Base-by-base conservation (phyloP, 2,329 filamentous ascomycete species). In the Paecilomyces variotii region DNA sequence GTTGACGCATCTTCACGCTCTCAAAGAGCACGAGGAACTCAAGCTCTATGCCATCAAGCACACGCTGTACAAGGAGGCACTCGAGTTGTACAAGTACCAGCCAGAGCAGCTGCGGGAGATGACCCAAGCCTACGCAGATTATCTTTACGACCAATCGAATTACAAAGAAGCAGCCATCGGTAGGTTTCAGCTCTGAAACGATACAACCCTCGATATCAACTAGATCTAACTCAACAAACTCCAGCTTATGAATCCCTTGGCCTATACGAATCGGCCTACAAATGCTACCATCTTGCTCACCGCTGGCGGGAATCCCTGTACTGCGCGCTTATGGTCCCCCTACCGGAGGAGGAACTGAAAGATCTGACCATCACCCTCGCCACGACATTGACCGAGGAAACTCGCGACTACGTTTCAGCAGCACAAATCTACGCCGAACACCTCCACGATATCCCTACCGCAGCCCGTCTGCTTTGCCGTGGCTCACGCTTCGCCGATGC, bases 241-340 rank as follows among this genome's bases (percentile, higher is more conserved):
- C 28, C 56, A 64, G 89, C 91, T 2, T 96, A 95, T 73, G 94
- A 97, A 71, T 96, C 88, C 24, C 85, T 99, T 9, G 77, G 79
- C 11, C 85, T 92, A 70, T 90, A 89, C 68, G 70, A 78, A 24
- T 82, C 87, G 45, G 93, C 94, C 9, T 91, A 88, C 61, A 84
- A 86, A 67, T 90, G 89, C 70, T 99, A 97, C 76, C 87, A 90
- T 61, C 84, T 88, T 0, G 90, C 90, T 0, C 89, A 91, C 45
- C 83, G 89, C 75, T 99, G 94, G 94, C 90, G 90, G 56, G 93
- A 99, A 73, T 90, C 90, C 26, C 84, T 99, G 54, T 90, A 88
- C 65, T 85, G 85, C 53, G 92, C 92, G 4, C 84, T 86, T 57
- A 83, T 89, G 58, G 84, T 87, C 0, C 82, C 87, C 0, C 73